Percentiles rank a stretch among this genome's conserved stretches.
Conservation (phyloP, 139 green algal species). For the Edaphochlamys debaryana region DNA sequence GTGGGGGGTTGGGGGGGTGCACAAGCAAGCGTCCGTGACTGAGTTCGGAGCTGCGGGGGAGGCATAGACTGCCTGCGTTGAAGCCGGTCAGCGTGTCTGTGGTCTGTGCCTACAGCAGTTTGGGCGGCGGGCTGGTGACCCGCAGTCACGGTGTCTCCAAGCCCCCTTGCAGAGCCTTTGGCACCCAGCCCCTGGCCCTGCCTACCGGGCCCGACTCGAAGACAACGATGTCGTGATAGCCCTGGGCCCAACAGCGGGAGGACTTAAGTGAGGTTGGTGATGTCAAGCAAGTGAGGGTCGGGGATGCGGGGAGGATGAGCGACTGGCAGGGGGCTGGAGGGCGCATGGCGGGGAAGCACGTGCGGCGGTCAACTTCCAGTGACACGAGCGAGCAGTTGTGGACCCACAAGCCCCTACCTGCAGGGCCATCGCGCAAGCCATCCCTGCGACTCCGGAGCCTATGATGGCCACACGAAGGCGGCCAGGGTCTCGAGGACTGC, state of each 20-base stretch:
- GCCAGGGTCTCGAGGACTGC: background rate
- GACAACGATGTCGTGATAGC: background rate
- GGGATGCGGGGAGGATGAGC: too few species aligned
- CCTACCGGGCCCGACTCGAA: background rate
- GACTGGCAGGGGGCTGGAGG: too few species aligned
- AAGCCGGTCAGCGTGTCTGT: background rate
- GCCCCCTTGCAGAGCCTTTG: background rate
- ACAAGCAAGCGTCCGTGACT: background rate
- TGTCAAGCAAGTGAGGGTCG: too few species aligned
- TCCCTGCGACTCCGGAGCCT: background rate
- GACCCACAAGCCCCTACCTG: background rate
- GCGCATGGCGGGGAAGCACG: too few species aligned
- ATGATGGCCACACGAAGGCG: background rate
- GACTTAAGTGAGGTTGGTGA: too few species aligned
- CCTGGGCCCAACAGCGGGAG: background rate
- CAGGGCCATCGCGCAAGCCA: background rate
- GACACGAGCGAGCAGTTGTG: too few species aligned
- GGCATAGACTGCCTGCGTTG: background rate
- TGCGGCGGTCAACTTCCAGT: too few species aligned
- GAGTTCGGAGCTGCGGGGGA: background rate
- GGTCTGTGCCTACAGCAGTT: background rate
- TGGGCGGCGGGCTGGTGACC: too few species aligned
- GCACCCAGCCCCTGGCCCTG: too few species aligned
- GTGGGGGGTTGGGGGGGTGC: background rate
- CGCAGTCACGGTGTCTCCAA: background rate